Evolutionary conservation across 495 filamentous ascomycete genomes (phyloP).

Genomic region (Penicillium herquei): DNA sequence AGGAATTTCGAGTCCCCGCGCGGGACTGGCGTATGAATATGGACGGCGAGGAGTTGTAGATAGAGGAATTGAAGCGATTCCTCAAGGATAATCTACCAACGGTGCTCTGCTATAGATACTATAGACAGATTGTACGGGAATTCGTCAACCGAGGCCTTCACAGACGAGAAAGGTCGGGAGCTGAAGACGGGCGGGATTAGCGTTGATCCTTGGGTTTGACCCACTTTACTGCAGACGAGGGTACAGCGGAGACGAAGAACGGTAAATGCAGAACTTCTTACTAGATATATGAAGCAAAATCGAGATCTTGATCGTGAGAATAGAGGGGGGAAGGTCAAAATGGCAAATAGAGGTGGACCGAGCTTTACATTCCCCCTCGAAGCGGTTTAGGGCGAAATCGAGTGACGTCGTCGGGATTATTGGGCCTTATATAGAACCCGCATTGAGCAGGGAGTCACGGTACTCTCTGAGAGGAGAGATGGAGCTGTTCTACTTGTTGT

Average conservation of each 20-base stretch:
- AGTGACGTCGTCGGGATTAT: slow-evolving; percentile 22
- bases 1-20: neutral
- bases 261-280: neutral
- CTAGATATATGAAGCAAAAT: too few relatives aligned
- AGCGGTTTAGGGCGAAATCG: slow-evolving; percentile 24
- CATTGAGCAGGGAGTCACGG: neutral
- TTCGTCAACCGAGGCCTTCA: too few relatives aligned
- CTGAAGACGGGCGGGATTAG: slow-evolving; percentile 18
- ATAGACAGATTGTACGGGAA: too few relatives aligned
- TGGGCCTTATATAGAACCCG: neutral
- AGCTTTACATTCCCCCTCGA: slow-evolving; percentile 21
- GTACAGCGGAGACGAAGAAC: neutral
- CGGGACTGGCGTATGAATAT: neutral
- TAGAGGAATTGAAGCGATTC: neutral
- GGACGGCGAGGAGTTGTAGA: neutral
- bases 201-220: slow-evolving; percentile 7
- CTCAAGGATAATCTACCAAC: too few relatives aligned
- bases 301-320: neutral
- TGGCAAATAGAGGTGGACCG: slow-evolving; percentile 20
- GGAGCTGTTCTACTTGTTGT: too few relatives aligned
- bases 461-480: neutral
- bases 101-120: too few relatives aligned
- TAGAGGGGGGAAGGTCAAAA: slow-evolving; percentile 7
- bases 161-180: neutral
- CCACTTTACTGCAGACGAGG: slow-evolving; percentile 10